phyloP scores from a whole-genome alignment of 345 rosid genomes.

The Sapria himalayana region DNA sequence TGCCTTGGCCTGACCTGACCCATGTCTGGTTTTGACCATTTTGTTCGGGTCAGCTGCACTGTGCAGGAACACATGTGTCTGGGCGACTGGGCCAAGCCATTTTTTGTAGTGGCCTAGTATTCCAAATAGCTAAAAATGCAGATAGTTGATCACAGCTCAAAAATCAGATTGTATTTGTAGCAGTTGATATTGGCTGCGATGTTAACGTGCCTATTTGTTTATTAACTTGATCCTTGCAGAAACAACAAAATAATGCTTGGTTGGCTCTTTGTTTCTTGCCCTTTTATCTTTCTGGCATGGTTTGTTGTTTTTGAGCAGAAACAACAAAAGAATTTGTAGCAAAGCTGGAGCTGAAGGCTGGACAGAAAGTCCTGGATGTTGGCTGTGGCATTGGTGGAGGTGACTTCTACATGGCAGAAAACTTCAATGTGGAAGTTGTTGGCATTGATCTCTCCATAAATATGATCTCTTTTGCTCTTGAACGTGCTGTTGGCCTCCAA shows the following conservation, averaged over 20 bases:
- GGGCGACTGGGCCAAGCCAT: too few species aligned
- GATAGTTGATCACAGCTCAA: too few species aligned
- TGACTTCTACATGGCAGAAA: constrained; percentile 94
- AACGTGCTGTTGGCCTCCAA: constrained; percentile 76
- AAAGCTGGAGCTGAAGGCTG: constrained; percentile 65
- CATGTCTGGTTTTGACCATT: too few species aligned
- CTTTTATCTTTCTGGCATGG: constrained; percentile 3
- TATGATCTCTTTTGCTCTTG: constrained; percentile 88
- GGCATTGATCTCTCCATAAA: constrained; percentile 90
- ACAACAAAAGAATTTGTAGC: constrained; percentile 90
- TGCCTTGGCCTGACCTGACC: too few species aligned
- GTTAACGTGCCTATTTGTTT: constrained; percentile 9
- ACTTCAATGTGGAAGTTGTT: constrained; percentile 62
- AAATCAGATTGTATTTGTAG: too few species aligned
- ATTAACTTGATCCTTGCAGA: neutral
- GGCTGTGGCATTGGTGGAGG: constrained; percentile 99
- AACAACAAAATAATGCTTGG: neutral
- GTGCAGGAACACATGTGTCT: too few species aligned
- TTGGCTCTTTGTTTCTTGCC: neutral
- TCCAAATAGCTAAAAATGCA: too few species aligned
- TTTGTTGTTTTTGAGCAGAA: constrained; percentile 25
- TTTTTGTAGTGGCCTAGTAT: too few species aligned
- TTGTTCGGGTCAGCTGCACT: too few species aligned
- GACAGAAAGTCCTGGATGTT: constrained; percentile 91
- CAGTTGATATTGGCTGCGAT: too few species aligned